phyloP scores from a whole-genome alignment of 768 basidiomycete species.

The Grammothele lineata region DNA sequence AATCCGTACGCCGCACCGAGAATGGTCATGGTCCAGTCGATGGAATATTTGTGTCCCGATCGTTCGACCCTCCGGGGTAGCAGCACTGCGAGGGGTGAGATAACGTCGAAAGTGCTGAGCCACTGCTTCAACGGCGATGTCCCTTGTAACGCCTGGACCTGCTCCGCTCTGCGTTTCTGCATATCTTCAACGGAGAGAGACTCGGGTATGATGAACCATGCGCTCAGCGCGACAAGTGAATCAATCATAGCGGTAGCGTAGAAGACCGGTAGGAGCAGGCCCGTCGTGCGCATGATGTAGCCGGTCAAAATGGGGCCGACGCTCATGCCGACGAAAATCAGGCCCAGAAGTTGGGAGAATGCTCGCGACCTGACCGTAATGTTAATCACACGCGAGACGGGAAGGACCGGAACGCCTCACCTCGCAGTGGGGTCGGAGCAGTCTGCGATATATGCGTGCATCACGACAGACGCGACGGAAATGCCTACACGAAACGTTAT shows the following conservation, averaged over 20 bases:
- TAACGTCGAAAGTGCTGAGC: conserved; percentile 45
- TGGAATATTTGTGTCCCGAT: conserved; percentile 34
- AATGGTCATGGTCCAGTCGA: conserved; percentile 65
- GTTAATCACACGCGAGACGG: not conserved
- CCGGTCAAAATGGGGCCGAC: conserved; percentile 73
- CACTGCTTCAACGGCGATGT: conserved; percentile 37
- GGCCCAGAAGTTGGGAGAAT: conserved; percentile 63
- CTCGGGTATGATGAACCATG: conserved; percentile 70
- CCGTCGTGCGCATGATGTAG: conserved; percentile 55
- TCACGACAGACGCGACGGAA: conserved; percentile 37
- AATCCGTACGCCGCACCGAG: conserved; percentile 52
- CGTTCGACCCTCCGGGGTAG: conserved; percentile 37
- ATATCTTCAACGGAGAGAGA: conserved; percentile 56
- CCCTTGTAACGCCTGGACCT: not conserved
- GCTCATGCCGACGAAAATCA: conserved; percentile 69
- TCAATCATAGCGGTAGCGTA: conserved; percentile 56
- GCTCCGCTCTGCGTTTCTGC: conserved; percentile 29
- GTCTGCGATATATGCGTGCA: conserved; percentile 70
- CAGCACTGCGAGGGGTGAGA: conserved; percentile 69
- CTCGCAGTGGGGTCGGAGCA: conserved; percentile 51
- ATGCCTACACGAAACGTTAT: conserved; percentile 3
- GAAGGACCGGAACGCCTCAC: conserved; percentile 30
- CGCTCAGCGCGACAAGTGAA: conserved; percentile 40
- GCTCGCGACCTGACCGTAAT: conserved; percentile 46
- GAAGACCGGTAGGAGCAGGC: conserved; percentile 62